phyloP scores from a whole-genome alignment of 2,329 filamentous ascomycete species.

The Mariannaea elegans region DNA sequence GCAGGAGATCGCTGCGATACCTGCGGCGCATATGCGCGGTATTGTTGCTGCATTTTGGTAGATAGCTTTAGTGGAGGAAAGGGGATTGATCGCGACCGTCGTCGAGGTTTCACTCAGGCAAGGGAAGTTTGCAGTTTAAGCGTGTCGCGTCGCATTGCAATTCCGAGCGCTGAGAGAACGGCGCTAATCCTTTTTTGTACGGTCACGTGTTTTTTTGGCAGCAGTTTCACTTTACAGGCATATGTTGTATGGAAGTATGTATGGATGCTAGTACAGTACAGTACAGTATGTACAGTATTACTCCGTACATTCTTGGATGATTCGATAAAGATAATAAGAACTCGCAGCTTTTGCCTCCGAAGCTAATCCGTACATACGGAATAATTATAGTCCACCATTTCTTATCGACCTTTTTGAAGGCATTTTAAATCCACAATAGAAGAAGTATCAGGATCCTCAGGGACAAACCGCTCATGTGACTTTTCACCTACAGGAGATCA shows the following conservation, averaged over 20 bases:
- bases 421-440: too few species aligned
- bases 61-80: neutral
- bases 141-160: constrained; percentile 41
- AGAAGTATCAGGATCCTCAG: too few species aligned
- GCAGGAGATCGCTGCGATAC: constrained; percentile 58
- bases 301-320: too few species aligned
- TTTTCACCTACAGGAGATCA: too few species aligned
- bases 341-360: too few species aligned
- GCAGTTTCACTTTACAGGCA: neutral
- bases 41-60: constrained; percentile 61
- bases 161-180: constrained; percentile 24
- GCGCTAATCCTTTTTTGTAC: constrained; percentile 16
- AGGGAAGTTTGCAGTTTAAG: constrained; percentile 17
- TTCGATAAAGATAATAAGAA: too few species aligned
- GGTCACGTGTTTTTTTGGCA: constrained; percentile 32
- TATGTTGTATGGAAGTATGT: neutral
- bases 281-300: too few species aligned
- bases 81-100: constrained; percentile 23
- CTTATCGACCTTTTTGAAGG: too few species aligned
- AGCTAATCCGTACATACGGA: too few species aligned
- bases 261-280: too few species aligned
- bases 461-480: too few species aligned
- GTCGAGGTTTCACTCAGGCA: constrained; percentile 7
- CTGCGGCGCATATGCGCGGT: constrained; percentile 61
- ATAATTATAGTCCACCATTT: too few species aligned